Evolutionary conservation across 2,329 filamentous ascomycete species (phyloP), one percentile per base, ranked within the genome.

Genomic region (Fragosphaeria purpurea): DNA sequence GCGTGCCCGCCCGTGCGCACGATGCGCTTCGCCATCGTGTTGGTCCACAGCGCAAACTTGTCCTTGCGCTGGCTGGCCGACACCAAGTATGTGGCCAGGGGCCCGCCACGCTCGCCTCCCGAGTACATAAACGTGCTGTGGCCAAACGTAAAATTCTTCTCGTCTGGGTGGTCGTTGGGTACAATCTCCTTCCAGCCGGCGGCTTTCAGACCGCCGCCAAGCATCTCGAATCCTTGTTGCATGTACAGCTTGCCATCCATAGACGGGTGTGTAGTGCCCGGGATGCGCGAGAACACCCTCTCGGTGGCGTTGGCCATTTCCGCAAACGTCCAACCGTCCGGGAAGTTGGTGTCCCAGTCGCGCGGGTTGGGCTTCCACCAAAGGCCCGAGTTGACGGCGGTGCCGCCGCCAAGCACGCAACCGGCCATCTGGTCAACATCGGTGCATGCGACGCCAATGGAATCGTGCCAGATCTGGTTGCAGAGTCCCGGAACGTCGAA

Each of bases 331-430:
- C 85, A 89, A 34, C 84, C 85, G 2, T 67, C 56, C 1, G 85
- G 85, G 68, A 86, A 89, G 63, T 85, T 84, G 62, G 77, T 73
- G 61, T 88, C 81, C 70, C 84, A 88, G 61, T 88, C 85, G 7
- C 68, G 62, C 5, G 76, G 71, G 53, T 82, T 77, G 0, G 85
- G 76, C 68, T 77, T 80, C 74, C 80, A 84, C 76, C 80, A 86
- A 37, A 86, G 70, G 43, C 80, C 82, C 47, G 83, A 78, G 57
- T 86, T 87, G 59, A 86, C 72, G 33, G 80, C 77, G 11, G 79
- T 77, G 7, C 80, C 79, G 50, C 83, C 84, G 46, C 84, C 84
- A 3, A 87, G 73, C 42, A 87, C 72, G 55, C 84, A 87, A 11
- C 82, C 84, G 10, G 82, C 80, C 80, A 86, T 85, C 59, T 83